Evolutionary conservation across 2,329 filamentous ascomycete species (phyloP).

Genomic region (Alternaria panax): DNA sequence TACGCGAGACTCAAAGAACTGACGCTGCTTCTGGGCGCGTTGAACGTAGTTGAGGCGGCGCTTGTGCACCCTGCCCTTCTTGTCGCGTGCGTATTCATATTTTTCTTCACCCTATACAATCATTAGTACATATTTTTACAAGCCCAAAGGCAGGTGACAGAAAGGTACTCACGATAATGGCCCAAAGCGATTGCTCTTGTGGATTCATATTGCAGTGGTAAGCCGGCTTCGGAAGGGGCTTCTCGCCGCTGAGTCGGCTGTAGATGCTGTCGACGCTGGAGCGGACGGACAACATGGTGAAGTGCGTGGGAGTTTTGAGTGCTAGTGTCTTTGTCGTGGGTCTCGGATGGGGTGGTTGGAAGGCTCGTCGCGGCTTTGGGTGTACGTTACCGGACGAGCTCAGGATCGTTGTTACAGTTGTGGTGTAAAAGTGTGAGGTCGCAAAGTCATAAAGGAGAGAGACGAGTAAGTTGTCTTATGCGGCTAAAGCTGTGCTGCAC

Average conservation of each 20-base stretch:
- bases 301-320: not conserved
- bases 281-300: slow-evolving; percentile 23
- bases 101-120: slow-evolving; percentile 25
- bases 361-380: slow-evolving; percentile 10
- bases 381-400: slow-evolving; percentile 13
- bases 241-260: slow-evolving; percentile 26
- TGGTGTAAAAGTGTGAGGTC: not conserved
- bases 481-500: slow-evolving; percentile 7
- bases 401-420: not conserved
- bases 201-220: slow-evolving; percentile 34
- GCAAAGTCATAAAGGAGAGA: not conserved
- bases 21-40: slow-evolving; percentile 20
- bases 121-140: slow-evolving; percentile 1
- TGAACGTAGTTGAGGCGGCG: slow-evolving; percentile 20
- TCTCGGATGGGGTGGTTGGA: not conserved
- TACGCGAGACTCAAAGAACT: slow-evolving; percentile 29
- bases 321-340: not conserved
- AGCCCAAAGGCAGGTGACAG: not conserved
- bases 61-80: slow-evolving; percentile 24
- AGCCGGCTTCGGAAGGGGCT: slow-evolving; percentile 24
- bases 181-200: slow-evolving; percentile 26
- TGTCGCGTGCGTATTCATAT: slow-evolving; percentile 17
- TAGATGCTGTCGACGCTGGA: slow-evolving; percentile 19
- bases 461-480: not conserved
- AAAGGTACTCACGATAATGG: slow-evolving; percentile 24